phyloP scores from a whole-genome alignment of 257 asterid genomes.

The Parsonsia alboflavescens region DNA sequence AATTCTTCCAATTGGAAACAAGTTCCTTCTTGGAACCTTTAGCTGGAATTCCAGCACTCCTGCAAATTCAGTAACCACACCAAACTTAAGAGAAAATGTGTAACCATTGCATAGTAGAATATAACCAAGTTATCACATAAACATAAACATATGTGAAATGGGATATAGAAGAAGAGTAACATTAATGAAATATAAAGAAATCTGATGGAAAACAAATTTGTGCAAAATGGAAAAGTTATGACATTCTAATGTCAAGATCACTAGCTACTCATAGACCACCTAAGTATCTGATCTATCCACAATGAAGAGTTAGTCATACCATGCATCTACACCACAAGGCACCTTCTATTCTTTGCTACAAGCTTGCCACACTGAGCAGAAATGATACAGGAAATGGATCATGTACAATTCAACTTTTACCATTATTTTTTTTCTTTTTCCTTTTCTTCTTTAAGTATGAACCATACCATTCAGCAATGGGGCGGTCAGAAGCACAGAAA shows the following conservation, averaged over 20 bases:
- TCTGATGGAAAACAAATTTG: background rate
- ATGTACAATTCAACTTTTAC: background rate
- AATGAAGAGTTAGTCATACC: background rate
- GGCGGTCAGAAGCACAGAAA: background rate
- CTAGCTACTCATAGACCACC: background rate
- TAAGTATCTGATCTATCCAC: background rate
- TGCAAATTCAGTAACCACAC: conserved; percentile 19
- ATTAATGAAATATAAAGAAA: background rate
- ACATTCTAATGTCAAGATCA: background rate
- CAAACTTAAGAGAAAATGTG: conserved; percentile 5
- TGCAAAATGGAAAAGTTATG: background rate
- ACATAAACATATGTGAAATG: background rate
- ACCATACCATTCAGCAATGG: background rate
- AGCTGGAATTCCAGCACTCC: conserved; percentile 51
- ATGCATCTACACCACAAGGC: background rate
- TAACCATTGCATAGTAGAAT: conserved; percentile 2
- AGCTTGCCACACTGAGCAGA: background rate
- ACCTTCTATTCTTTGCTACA: background rate
- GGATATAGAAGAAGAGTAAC: background rate
- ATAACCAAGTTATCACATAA: background rate
- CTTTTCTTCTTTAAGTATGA: background rate
- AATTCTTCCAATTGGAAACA: conserved; percentile 46
- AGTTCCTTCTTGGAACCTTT: conserved; percentile 53
- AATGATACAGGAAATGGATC: background rate
- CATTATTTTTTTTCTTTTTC: too few species aligned